Base-by-base conservation (phyloP, 2,329 filamentous ascomycete species). In the Teratosphaeriaceae sp. region DNA sequence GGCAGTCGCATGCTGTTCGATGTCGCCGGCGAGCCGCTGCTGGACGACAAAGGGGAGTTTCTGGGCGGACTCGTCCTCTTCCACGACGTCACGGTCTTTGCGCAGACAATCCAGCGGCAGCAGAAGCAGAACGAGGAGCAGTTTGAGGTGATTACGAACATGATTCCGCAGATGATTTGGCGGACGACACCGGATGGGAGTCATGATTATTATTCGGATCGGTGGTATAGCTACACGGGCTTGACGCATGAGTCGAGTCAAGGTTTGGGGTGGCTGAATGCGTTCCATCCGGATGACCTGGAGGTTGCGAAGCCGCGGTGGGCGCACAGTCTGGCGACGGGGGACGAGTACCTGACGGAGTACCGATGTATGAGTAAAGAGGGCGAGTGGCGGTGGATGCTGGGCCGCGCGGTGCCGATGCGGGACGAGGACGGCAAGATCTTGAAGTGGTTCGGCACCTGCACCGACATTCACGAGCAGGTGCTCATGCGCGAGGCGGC, bases 171-270 rank as follows among this genome's bases (percentile, higher is more conserved):
- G 34, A 66, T 75, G 64, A 80, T 89, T 4, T 90, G 85, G 88
- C 83, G 54, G 0, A 78, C 84, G 0, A 79, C 66, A 0, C 73
- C 82, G 0, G 75, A 83, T 13, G 85, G 85, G 0, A 53, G 68
- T 20, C 73, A 79, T 51, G 84, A 89, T 54, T 89, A 86, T 64
- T 89, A 82, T 62, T 85, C 84, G 45, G 76, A 78, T 36, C 70
- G 81, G n/a, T 90, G 85, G 83, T 86, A 85, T 55, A 75, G 78
- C n/a, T 89, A 85, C 54, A 89, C 85, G 0, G 83, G 85, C 0
- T 22, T 88, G 19, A 73, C 72, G 0, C 69, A 72, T 8, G 76
- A 83, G 34, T 68, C 80, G 8, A 84, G 79, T 20, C 52, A 83
- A 2, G 84, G 83, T 0, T 56, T 69, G 22, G 75, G 74, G 2